Evolutionary conservation across 768 basidiomycete species (phyloP).

Genomic region (Fistulinella prunicolor): DNA sequence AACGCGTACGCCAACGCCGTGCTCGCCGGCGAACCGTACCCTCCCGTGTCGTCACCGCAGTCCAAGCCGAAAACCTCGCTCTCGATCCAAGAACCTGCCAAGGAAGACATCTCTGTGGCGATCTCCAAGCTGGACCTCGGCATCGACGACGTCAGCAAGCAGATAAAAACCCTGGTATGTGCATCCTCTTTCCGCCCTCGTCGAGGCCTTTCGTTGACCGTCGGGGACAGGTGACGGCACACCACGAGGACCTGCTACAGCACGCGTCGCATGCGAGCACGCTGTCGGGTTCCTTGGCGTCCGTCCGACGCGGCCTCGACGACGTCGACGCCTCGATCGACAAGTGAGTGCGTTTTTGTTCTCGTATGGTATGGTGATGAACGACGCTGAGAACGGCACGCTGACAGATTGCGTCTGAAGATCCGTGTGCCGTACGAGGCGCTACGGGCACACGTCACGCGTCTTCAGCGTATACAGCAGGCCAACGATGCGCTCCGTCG

Average conservation of each 20-base stretch:
- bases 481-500: slow-evolving; percentile 84
- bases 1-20: slow-evolving; percentile 91
- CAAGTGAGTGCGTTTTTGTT: slow-evolving; percentile 48
- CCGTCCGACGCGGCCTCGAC: slow-evolving; percentile 65
- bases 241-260: slow-evolving; percentile 78
- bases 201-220: no score
- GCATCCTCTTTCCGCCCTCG: background rate
- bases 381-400: background rate
- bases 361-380: background rate
- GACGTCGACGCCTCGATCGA: slow-evolving; percentile 76
- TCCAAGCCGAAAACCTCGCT: slow-evolving; percentile 22
- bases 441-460: slow-evolving; percentile 64
- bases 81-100: slow-evolving; percentile 50
- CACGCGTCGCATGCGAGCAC: slow-evolving; percentile 74
- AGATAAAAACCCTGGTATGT: slow-evolving; percentile 80
- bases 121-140: slow-evolving; percentile 84
- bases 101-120: slow-evolving; percentile 86
- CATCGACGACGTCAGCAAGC: slow-evolving; percentile 89
- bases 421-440: slow-evolving; percentile 81
- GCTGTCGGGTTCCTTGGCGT: slow-evolving; percentile 66
- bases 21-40: slow-evolving; percentile 78
- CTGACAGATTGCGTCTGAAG: slow-evolving; percentile 74
- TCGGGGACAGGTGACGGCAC: slow-evolving; percentile 76
- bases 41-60: slow-evolving; percentile 36
- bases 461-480: slow-evolving; percentile 76